These are phyloP conservation scores for Beta macrorhiza DNA, from an alignment of 179 eudicot species.

Conservation along the genomic window DNA sequence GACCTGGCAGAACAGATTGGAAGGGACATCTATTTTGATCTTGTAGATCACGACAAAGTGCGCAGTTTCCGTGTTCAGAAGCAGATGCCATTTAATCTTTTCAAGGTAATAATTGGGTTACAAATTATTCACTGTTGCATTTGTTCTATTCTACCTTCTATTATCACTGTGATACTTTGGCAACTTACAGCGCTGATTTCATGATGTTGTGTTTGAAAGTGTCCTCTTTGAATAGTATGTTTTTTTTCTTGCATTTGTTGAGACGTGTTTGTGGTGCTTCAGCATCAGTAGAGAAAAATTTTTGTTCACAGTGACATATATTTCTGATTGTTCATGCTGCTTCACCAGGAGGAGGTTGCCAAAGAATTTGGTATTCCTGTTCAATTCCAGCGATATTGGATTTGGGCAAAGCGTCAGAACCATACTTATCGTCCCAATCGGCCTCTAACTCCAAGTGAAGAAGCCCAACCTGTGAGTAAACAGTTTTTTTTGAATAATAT, in stretches of 20 bases:
- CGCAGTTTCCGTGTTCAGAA: slow-evolving; percentile 78
- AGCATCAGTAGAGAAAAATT: neutral
- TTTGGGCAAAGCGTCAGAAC: slow-evolving; percentile 95
- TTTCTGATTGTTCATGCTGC: slow-evolving; percentile 9
- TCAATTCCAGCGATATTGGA: slow-evolving; percentile 78
- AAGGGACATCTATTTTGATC: slow-evolving; percentile 75
- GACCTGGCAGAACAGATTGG: slow-evolving; percentile 79
- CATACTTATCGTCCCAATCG: slow-evolving; percentile 93
- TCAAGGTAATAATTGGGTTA: slow-evolving; percentile 55
- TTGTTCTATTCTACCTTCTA: neutral
- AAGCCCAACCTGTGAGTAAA: slow-evolving; percentile 59
- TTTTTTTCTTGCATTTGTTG: neutral
- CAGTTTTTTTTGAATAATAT: neutral
- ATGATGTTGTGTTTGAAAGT: too few species aligned
- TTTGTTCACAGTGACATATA: neutral
- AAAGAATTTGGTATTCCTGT: slow-evolving; percentile 90
- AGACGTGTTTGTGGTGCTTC: neutral
- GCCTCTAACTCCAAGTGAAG: slow-evolving; percentile 67
- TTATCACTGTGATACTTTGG: too few species aligned
- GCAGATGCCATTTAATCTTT: slow-evolving; percentile 55
- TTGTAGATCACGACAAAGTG: slow-evolving; percentile 90
- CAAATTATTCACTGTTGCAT: neutral
- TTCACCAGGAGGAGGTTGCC: slow-evolving; percentile 77
- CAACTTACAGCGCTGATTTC: too few species aligned
- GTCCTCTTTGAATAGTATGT: neutral